Conservation (phyloP, 306 rosid species). For the Lotus japonicus region DNA sequence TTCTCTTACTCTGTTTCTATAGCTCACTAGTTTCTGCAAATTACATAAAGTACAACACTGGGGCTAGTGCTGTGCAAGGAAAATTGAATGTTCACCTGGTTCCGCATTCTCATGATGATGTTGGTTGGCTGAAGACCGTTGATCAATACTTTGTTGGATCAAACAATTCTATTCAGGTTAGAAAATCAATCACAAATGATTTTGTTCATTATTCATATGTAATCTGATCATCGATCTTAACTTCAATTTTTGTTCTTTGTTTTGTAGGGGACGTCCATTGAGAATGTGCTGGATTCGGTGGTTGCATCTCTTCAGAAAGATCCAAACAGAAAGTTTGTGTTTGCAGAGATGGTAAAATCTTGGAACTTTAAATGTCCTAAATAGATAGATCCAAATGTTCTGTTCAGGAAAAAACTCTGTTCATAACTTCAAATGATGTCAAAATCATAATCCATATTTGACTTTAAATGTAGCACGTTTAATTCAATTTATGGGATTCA, state of each 20-base stretch:
- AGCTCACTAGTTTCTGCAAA: slow-evolving; percentile 25
- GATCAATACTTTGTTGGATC: slow-evolving; percentile 92
- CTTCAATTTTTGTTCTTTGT: not conserved
- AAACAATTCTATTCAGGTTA: slow-evolving; percentile 71
- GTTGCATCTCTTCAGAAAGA: slow-evolving; percentile 64
- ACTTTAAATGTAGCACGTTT: too few relatives aligned
- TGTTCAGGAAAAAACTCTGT: not conserved
- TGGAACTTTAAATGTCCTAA: not conserved
- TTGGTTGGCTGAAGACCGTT: slow-evolving; percentile 83
- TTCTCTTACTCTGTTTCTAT: slow-evolving; percentile 29
- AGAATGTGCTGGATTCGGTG: slow-evolving; percentile 77
- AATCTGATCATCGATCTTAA: not conserved
- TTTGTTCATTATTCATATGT: not conserved
- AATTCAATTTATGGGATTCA: not conserved
- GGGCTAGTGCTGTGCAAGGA: slow-evolving; percentile 43
- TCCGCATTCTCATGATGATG: slow-evolving; percentile 82
- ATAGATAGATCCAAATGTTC: not conserved
- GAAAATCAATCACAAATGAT: not conserved
- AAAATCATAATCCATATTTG: not conserved
- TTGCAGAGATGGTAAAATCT: slow-evolving; percentile 67
- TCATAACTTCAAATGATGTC: not conserved
- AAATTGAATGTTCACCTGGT: slow-evolving; percentile 86
- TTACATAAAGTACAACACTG: slow-evolving; percentile 52
- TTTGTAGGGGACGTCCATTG: slow-evolving; percentile 67
- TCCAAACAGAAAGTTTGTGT: slow-evolving; percentile 77